Conservation (phyloP, 768 basidiomycete species). For the Pulveroboletus frians region DNA sequence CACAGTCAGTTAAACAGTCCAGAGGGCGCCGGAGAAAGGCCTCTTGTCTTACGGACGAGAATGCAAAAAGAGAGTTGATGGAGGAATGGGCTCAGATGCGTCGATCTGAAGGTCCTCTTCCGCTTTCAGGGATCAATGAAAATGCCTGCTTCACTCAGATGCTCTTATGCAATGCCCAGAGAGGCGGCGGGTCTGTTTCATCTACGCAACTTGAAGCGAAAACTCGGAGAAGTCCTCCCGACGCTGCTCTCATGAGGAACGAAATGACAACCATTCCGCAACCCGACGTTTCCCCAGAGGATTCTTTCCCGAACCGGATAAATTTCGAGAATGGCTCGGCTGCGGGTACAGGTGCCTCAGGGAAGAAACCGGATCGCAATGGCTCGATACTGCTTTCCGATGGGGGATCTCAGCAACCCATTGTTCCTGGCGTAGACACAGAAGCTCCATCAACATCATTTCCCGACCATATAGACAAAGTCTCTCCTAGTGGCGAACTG, state of each 20-base stretch:
- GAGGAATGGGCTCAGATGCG: constrained; percentile 30
- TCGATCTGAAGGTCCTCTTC: constrained; percentile 22
- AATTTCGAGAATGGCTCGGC: not conserved
- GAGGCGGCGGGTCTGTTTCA: not conserved
- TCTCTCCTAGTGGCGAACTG: not conserved
- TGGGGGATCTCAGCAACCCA: not conserved
- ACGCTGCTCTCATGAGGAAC: not conserved
- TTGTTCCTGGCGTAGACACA: not conserved
- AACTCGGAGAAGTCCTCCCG: not conserved
- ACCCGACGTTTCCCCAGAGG: not conserved
- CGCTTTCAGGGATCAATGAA: constrained; percentile 9
- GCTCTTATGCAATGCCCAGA: not conserved
- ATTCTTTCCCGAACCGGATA: not conserved
- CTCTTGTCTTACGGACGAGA: constrained; percentile 18
- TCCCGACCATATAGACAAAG: not conserved
- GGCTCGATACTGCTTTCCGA: not conserved
- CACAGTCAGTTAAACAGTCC: constrained; percentile 5
- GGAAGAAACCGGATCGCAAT: not conserved
- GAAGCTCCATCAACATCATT: not conserved
- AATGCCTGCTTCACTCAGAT: not conserved
- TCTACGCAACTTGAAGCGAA: not conserved
- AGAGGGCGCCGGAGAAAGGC: constrained; percentile 16
- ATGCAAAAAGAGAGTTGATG: constrained; percentile 21
- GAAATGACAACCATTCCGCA: constrained; percentile 2
- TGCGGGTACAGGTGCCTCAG: not conserved